Evolutionary conservation across 257 asterid genomes (phyloP), one percentile per base, ranked within the genome.

Genomic region (Ophiorrhiza pumila): DNA sequence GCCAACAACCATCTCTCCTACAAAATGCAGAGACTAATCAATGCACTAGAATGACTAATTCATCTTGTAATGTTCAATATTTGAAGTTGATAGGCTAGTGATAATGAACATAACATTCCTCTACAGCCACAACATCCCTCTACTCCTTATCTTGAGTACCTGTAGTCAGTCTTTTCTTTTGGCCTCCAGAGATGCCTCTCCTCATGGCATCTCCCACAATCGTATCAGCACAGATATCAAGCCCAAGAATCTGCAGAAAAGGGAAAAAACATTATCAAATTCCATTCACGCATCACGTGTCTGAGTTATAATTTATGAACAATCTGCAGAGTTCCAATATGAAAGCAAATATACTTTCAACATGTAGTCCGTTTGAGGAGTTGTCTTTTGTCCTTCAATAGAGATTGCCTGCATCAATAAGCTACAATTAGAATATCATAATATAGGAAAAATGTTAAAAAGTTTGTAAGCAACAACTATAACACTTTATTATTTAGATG

Each of bases 321-420:
- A 7, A 62, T 20, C 25, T 4, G 0, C 8, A 18, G 6, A 62
- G 0, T 32, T 32, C 5, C 20, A 20, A 0, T 62, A 20, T 5
- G 7, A 23, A 66, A 76, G 60, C 49, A 46, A 56, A 42, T 34
- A 37, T 83, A 86, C 88, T 71, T 86, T 86, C 71, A 86, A 75
- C 46, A 86, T 71, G 79, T 86, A 84, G 79, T 86, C 84, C 20
- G 87, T 86, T 64, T 84, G 90, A 62, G 82, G 73, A n/a, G 79
- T 80, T 39, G 68, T 22, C 88, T 74, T 43, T 76, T 83, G 12
- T n/a, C n/a, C n/a, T n/a, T n/a, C n/a, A n/a, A n/a, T n/a, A n/a
- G n/a, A n/a, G n/a, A n/a, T n/a, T n/a, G 87, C 90, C 90, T 86
- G 74, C 64, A 60, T 49, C 57, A 59, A 57, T 61, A 27, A 64